Evolutionary conservation across 352 stramenopile species (phyloP), one percentile per base, ranked within the genome.

Genomic region (Pythium brachiatum): DNA sequence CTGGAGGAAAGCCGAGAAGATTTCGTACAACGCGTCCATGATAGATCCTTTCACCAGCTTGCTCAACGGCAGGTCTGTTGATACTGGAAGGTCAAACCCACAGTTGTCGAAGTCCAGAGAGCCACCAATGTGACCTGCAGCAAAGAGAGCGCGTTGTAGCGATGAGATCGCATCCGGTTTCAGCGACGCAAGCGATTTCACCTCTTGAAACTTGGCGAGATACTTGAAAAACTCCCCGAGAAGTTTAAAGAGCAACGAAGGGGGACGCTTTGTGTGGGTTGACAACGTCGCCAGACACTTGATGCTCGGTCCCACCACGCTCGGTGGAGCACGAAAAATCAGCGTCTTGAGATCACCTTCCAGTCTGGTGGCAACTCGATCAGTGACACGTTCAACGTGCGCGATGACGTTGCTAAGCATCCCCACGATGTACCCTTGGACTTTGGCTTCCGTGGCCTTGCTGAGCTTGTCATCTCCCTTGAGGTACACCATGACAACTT

Each of bases 121-220:
- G 25, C 79, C 76, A 27, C 72, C 80, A 50, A 96, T 89, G 41
- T 88, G 77, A 2, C 87, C 86, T 18, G 75, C 73, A 47, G 73
- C 71, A 67, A 89, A 94, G 0, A 96, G 68, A 26, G 87, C 84
- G 47, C 87, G 82, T 47, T 93, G 84, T n/a, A 96, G 57, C 5
- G 72, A 75, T 18, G 73, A 71, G 23, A 76, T 79, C 7, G 74
- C 60, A 18, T 81, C 70, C 2, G 72, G 27, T 32, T 75, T 69
- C 23, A 89, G 64, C 7, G 41, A 69, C 5, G 60, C 53, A 7
- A 85, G 46, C 15, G 77, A 81, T 15, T 77, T 44, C 26, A 68
- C 53, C 2, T 70, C 27, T 48, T 66, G 66, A 50, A 83, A 82
- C 69, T 88, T 82, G 12, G 74, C 39, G 23, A 96, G 66, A 39